Conservation (phyloP, 164 flowering plant species). For the Vitis cinerea region DNA sequence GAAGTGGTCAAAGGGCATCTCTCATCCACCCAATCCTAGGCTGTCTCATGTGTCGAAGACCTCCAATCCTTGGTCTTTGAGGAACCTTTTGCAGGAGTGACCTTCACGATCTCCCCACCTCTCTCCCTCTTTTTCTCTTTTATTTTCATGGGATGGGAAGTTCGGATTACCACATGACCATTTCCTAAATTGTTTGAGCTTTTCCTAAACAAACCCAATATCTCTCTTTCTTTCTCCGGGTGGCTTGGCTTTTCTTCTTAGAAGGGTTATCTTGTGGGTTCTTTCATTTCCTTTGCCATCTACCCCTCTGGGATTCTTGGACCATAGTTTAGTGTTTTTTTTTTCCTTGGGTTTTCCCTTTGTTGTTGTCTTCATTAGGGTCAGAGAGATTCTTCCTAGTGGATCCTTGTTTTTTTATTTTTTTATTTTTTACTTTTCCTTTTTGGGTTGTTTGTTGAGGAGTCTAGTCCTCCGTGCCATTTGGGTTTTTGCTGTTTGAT, state of each 20-base stretch:
- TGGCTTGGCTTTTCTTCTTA: constrained; percentile 14
- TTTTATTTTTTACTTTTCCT: constrained; percentile 1
- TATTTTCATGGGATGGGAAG: neutral
- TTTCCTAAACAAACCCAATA: constrained; percentile 19
- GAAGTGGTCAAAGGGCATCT: constrained; percentile 32
- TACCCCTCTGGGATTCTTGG: constrained; percentile 22
- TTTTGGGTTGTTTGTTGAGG: neutral
- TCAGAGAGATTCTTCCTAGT: constrained; percentile 11
- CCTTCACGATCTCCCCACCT: constrained; percentile 49
- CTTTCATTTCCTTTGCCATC: constrained; percentile 2
- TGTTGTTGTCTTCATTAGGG: neutral
- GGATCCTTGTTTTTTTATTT: constrained; percentile 7
- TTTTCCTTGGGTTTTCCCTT: neutral
- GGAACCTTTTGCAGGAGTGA: constrained; percentile 34
- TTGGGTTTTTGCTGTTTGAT: constrained; percentile 3
- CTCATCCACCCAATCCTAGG: constrained; percentile 29
- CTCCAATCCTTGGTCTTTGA: constrained; percentile 29
- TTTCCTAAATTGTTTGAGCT: constrained; percentile 24
- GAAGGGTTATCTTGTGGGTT: constrained; percentile 17
- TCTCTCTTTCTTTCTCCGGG: constrained; percentile 15
- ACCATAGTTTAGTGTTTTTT: constrained; percentile 2
- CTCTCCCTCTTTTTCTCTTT: constrained; percentile 11
- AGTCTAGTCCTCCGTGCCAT: neutral
- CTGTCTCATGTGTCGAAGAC: constrained; percentile 13
- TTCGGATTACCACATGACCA: constrained; percentile 52